phyloP scores from a whole-genome alignment of 2,329 filamentous ascomycete species.

The Xylariaceae sp. region DNA sequence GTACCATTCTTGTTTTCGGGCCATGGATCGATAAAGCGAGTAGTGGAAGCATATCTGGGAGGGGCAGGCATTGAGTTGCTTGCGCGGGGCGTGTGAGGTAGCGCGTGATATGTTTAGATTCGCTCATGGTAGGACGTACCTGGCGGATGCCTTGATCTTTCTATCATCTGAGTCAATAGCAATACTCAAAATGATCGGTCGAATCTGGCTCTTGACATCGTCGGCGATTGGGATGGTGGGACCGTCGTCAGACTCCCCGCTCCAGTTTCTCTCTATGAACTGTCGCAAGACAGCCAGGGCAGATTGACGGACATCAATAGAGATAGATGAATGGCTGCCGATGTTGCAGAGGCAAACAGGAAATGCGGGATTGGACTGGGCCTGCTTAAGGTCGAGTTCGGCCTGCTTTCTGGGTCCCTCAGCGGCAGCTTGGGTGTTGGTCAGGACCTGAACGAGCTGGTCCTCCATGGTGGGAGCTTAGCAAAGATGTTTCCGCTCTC shows the following conservation, averaged over 20 bases:
- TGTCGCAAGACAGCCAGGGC: conserved; percentile 75
- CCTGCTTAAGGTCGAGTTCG: conserved; percentile 73
- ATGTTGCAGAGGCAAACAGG: conserved; percentile 77
- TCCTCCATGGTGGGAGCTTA: conserved; percentile 73
- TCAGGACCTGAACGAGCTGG: conserved; percentile 82
- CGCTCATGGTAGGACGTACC: conserved; percentile 45
- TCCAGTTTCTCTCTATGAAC: conserved; percentile 83
- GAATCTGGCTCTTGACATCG: conserved; percentile 67
- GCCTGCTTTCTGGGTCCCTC: conserved; percentile 79
- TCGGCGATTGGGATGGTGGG: conserved; percentile 65
- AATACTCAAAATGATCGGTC: conserved; percentile 70
- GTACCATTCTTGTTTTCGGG: no score
- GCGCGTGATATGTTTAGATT: no score
- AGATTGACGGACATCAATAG: conserved; percentile 73
- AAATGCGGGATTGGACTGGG: conserved; percentile 67
- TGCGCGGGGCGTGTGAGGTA: no score
- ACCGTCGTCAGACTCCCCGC: conserved; percentile 61
- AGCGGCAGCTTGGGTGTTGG: conserved; percentile 75
- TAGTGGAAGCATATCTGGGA: conserved; percentile 4
- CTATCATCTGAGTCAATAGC: conserved; percentile 70
- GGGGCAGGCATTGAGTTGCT: no score
- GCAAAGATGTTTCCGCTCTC: conserved; percentile 3
- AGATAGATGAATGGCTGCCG: conserved; percentile 69
- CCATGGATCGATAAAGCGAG: no score
- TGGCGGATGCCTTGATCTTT: conserved; percentile 85